Evolutionary conservation across 192 early-diverging fungal species (phyloP).

Genomic region (Lunasporangiospora selenospora): DNA sequence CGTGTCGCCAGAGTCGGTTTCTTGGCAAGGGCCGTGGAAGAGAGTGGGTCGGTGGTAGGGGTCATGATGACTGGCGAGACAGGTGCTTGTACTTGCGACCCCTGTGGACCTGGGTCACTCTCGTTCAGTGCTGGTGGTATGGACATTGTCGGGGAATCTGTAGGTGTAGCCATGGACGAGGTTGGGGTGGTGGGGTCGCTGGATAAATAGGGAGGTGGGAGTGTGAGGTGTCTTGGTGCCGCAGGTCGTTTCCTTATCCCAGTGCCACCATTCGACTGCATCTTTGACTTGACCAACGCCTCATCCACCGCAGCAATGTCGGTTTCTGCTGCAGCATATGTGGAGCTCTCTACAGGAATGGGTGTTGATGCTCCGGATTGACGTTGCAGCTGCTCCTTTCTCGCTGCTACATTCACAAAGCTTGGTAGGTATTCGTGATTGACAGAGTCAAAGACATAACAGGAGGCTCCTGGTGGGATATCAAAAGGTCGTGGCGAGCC

Average conservation of each 20-base stretch:
- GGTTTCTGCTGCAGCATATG: constrained; percentile 1
- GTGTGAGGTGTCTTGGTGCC: not conserved
- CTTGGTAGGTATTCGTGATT: constrained; percentile 25
- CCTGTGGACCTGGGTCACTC: not conserved
- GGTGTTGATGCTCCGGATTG: not conserved
- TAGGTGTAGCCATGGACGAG: not conserved
- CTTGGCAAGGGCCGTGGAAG: too few species aligned
- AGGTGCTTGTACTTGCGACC: not conserved
- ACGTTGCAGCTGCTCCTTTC: constrained; percentile 14
- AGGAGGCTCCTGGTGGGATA: constrained; percentile 10
- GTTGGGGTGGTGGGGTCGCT: not conserved
- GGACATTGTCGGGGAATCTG: not conserved
- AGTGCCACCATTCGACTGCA: too few species aligned
- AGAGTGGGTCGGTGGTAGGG: too few species aligned
- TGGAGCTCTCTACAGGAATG: not conserved
- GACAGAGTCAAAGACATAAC: constrained; percentile 27
- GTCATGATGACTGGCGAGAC: too few species aligned
- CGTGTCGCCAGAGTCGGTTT: constrained; percentile 5
- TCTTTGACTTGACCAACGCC: too few species aligned
- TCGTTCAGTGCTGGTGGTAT: not conserved
- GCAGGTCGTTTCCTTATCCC: too few species aligned
- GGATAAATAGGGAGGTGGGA: not conserved
- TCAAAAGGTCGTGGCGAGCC: constrained; percentile 10
- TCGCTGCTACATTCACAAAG: constrained; percentile 27
- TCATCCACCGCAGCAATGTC: too few species aligned